Conservation (phyloP, 371 early-diverging fungal species). For the Umbelopsis sp. region DNA sequence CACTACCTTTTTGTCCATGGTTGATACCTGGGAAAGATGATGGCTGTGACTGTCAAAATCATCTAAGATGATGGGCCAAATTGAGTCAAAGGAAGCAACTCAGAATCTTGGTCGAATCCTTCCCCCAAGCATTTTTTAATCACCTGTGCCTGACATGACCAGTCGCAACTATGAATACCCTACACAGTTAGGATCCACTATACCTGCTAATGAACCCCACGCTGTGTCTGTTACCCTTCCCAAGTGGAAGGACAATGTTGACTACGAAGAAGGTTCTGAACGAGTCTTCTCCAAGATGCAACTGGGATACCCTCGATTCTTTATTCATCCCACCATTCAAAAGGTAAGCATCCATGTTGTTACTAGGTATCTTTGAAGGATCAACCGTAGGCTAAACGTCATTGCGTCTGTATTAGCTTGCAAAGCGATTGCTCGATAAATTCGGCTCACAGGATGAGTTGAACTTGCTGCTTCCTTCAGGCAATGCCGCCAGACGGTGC, state of each 20-base stretch:
- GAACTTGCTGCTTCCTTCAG: slow-evolving; percentile 78
- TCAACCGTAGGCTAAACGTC: too few species aligned
- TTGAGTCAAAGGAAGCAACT: not conserved
- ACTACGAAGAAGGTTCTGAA: slow-evolving; percentile 88
- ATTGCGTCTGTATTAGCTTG: slow-evolving; percentile 35
- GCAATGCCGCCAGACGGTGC: slow-evolving; percentile 71
- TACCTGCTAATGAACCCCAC: slow-evolving; percentile 78
- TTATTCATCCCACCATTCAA: slow-evolving; percentile 73
- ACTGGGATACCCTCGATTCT: slow-evolving; percentile 94
- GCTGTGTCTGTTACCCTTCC: slow-evolving; percentile 95
- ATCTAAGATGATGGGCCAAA: slow-evolving; percentile 8
- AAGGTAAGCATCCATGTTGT: slow-evolving; percentile 47
- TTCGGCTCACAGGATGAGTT: slow-evolving; percentile 69
- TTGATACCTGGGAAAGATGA: not conserved
- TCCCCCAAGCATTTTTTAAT: not conserved
- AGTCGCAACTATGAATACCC: slow-evolving; percentile 33
- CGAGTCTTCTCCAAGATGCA: slow-evolving; percentile 75
- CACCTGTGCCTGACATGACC: not conserved
- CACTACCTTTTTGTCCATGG: slow-evolving; percentile 11
- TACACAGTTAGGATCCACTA: slow-evolving; percentile 59
- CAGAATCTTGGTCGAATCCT: not conserved
- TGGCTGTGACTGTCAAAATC: not conserved
- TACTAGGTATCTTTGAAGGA: too few species aligned
- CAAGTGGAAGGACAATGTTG: slow-evolving; percentile 87
- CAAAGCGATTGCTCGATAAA: slow-evolving; percentile 58